Percentiles rank a stretch among this genome's conserved stretches.
Evolutionary conservation across 495 filamentous ascomycete genomes (phyloP).

Genomic region (Neurospora discreta): DNA sequence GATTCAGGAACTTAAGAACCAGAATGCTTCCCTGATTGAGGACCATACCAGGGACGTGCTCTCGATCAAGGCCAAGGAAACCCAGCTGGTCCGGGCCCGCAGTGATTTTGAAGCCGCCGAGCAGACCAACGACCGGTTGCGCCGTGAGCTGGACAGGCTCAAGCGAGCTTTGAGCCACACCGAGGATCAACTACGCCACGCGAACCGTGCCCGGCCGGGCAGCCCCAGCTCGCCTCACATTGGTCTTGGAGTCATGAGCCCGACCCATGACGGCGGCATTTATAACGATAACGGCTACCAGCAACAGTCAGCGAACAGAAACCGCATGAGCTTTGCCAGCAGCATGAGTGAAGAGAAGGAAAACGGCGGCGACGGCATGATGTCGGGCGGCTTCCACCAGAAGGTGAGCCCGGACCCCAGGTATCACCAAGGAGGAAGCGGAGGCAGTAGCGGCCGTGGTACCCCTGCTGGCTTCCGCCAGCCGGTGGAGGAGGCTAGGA

Average conservation of each 20-base stretch:
- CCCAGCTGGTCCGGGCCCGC: constrained; percentile 83
- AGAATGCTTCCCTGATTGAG: constrained; percentile 94
- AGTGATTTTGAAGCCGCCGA: constrained; percentile 85
- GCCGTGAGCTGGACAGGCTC: constrained; percentile 81
- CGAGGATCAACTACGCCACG: constrained; percentile 19
- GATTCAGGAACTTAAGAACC: constrained; percentile 80
- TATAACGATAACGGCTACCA: constrained; percentile 42
- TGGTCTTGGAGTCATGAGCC: constrained; percentile 27
- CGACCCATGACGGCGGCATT: constrained; percentile 38
- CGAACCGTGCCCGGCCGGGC: constrained; percentile 28
- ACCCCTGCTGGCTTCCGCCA: constrained; percentile 41
- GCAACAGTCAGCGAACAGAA: constrained; percentile 15
- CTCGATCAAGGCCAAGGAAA: constrained; percentile 96
- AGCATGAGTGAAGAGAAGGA: constrained; percentile 78
- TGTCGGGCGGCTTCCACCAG: constrained; percentile 26
- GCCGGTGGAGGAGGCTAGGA: constrained; percentile 5
- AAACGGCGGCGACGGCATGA: constrained; percentile 40
- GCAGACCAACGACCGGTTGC: constrained; percentile 66
- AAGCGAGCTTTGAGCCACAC: constrained; percentile 60
- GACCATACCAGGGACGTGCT: constrained; percentile 93
- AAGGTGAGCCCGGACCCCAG: constrained; percentile 44
- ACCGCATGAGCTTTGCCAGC: constrained; percentile 57
- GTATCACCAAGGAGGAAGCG: constrained; percentile 29
- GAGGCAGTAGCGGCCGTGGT: constrained; percentile 41
- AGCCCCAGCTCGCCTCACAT: constrained; percentile 28